Evolutionary conservation across 768 basidiomycete species (phyloP).

Genomic region (Pseudohyphozyma bogoriensis): DNA sequence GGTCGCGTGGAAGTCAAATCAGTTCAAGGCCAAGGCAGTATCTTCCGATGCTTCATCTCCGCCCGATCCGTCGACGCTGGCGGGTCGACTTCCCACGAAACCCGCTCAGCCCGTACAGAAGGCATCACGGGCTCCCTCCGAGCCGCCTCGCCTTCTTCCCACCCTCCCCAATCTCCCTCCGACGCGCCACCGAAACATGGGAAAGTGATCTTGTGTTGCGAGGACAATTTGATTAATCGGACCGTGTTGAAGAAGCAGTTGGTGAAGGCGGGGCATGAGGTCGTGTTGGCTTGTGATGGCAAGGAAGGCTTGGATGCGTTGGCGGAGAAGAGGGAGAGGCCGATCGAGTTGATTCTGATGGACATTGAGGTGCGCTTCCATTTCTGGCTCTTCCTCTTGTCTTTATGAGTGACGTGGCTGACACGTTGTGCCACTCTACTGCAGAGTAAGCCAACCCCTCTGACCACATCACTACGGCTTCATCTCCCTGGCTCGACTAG

Average conservation of each 20-base stretch:
- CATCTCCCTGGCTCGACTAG: no score
- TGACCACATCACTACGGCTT: no score
- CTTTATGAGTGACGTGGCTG: no score
- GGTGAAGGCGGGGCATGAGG: slow-evolving; percentile 10
- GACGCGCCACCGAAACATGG: neutral
- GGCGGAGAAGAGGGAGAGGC: neutral
- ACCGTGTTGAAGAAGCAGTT: slow-evolving; percentile 19
- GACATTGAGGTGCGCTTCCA: slow-evolving; percentile 18
- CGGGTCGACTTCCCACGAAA: neutral
- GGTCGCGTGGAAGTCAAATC: neutral
- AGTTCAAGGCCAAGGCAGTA: neutral
- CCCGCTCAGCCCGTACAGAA: neutral
- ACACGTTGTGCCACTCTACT: no score
- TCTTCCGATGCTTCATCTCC: neutral
- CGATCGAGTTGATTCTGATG: slow-evolving; percentile 21
- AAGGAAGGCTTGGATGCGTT: slow-evolving; percentile 18
- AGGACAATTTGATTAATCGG: slow-evolving; percentile 26
- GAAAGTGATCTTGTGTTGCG: neutral
- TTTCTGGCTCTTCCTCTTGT: neutral
- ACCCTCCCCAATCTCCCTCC: no score
- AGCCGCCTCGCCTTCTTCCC: neutral
- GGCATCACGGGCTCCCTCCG: neutral
- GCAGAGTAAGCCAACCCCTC: no score
- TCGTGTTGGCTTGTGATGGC: slow-evolving; percentile 19
- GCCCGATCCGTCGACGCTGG: neutral